Evolutionary conservation across 139 green algal genomes (phyloP), one percentile per base, ranked within the genome.

Genomic region (Protoeuglena noctilucae): DNA sequence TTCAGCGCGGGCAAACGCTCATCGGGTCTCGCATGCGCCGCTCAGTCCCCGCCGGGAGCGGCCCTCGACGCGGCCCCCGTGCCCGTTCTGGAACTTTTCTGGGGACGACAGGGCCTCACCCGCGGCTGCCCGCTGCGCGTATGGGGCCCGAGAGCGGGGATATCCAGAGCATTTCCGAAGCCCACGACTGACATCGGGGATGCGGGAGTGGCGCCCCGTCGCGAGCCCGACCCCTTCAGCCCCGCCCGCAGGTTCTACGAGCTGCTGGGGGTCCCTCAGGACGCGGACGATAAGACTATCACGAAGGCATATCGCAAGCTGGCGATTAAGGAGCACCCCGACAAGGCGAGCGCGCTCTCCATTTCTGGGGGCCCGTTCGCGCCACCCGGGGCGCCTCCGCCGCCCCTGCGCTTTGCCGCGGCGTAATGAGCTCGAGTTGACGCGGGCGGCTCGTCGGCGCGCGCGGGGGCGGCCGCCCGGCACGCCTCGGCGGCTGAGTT

Each of bases 271-370:
- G 65, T 79, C 21, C 21, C n/a, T 14, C 57, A 60, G 9, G 47
- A 48, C 30, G 71, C 71, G 9, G 49, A 16, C 12, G n/a, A 54
- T 19, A 46, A 28, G 18, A 57, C 74, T 51, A 69, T 79, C 23
- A 76, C 73, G 57, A 77, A 77, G 48, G 71, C 71, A 6, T 77
- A 79, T 50, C 68, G 73, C 24, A 74, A 70, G 57, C 25, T 63
- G 7, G 64, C 67, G 6, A 72, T 75, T n/a, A 74, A 73, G 40
- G 54, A 64, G 28, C 67, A 75, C 56, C 67, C 67, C 18, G 61
- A 70, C 62, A 70, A 71, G 54, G 46, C 21, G 25, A 52, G 46
- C n/a, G n/a, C n/a, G n/a, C n/a, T n/a, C n/a, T n/a, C n/a, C n/a
- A n/a, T n/a, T n/a, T n/a, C n/a, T n/a, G n/a, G n/a, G n/a, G n/a